phyloP scores from a whole-genome alignment of 2,329 filamentous ascomycete species.

The Diplodia scrobiculata region DNA sequence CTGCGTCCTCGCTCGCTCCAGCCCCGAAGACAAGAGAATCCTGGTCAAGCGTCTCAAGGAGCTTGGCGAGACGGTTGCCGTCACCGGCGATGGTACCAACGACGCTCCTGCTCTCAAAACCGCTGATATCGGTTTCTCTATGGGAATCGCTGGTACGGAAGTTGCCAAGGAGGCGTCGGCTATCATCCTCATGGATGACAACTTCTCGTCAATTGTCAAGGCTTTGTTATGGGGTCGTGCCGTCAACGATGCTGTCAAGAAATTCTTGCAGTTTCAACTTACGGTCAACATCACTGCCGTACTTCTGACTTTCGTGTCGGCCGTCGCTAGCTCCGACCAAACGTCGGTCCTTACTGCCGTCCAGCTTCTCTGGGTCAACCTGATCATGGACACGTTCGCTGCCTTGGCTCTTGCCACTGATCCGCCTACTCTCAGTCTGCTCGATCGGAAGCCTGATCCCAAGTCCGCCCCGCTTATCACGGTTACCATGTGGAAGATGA shows the following conservation, averaged over 20 bases:
- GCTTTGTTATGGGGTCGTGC: slow-evolving; percentile 47
- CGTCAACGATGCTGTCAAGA: slow-evolving; percentile 52
- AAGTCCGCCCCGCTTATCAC: slow-evolving; percentile 74
- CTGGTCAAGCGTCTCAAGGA: slow-evolving; percentile 66
- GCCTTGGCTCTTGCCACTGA: slow-evolving; percentile 88
- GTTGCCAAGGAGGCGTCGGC: slow-evolving; percentile 48
- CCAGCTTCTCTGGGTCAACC: slow-evolving; percentile 92
- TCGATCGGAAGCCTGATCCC: slow-evolving; percentile 84
- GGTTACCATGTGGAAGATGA: slow-evolving; percentile 74
- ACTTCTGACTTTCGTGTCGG: slow-evolving; percentile 76
- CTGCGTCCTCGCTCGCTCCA: slow-evolving; percentile 68
- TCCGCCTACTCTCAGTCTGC: slow-evolving; percentile 75
- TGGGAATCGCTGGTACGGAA: slow-evolving; percentile 45
- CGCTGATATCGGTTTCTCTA: slow-evolving; percentile 49
- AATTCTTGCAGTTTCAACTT: slow-evolving; percentile 79
- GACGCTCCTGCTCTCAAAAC: slow-evolving; percentile 47
- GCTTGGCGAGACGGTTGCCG: slow-evolving; percentile 56
- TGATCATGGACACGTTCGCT: slow-evolving; percentile 84
- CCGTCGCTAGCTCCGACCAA: slow-evolving; percentile 70
- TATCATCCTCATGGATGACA: slow-evolving; percentile 48
- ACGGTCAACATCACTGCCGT: slow-evolving; percentile 82
- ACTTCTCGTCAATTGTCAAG: slow-evolving; percentile 48
- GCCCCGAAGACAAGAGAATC: slow-evolving; percentile 68
- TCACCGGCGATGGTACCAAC: slow-evolving; percentile 50
- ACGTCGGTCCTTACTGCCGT: slow-evolving; percentile 81